phyloP scores from a whole-genome alignment of 768 basidiomycete species.

The Lepiota brunneoincarnata region DNA sequence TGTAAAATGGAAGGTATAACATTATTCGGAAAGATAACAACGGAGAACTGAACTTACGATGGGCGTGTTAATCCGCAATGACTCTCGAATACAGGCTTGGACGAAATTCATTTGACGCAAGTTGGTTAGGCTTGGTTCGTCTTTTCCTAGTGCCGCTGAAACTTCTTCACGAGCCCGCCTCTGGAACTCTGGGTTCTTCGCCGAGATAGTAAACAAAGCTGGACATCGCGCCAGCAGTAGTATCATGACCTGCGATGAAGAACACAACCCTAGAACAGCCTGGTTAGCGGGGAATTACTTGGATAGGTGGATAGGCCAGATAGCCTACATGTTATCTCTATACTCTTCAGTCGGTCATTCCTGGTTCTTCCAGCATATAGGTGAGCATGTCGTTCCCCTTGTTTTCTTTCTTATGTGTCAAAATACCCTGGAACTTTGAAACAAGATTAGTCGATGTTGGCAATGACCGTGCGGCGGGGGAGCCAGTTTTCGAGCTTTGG shows the following conservation, averaged over 20 bases:
- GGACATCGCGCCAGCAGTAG: slow-evolving; percentile 36
- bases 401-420: slow-evolving; percentile 26
- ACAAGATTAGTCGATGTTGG: slow-evolving; percentile 28
- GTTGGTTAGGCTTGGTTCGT: slow-evolving; percentile 24
- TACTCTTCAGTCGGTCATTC: slow-evolving; percentile 31
- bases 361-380: slow-evolving; percentile 31
- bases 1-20: too few species aligned
- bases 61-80: slow-evolving; percentile 32
- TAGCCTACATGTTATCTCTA: slow-evolving; percentile 28
- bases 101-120: slow-evolving; percentile 29
- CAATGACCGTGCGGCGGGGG: slow-evolving; percentile 26
- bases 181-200: slow-evolving; percentile 34
- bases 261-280: slow-evolving; percentile 17
- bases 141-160: slow-evolving; percentile 21
- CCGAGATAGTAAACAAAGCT: slow-evolving; percentile 33
- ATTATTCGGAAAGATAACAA: neutral
- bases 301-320: neutral
- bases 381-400: slow-evolving; percentile 33
- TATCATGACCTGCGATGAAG: slow-evolving; percentile 41
- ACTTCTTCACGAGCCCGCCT: slow-evolving; percentile 34
- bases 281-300: too few species aligned
- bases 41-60: too few species aligned
- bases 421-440: slow-evolving; percentile 22
- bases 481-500: slow-evolving; percentile 28
- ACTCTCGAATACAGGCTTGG: slow-evolving; percentile 37